A percentile compares a stretch with the other conserved stretches of the same genome.
phyloP scores from a whole-genome alignment of 164 flowering plant species.

The Santalum album region DNA sequence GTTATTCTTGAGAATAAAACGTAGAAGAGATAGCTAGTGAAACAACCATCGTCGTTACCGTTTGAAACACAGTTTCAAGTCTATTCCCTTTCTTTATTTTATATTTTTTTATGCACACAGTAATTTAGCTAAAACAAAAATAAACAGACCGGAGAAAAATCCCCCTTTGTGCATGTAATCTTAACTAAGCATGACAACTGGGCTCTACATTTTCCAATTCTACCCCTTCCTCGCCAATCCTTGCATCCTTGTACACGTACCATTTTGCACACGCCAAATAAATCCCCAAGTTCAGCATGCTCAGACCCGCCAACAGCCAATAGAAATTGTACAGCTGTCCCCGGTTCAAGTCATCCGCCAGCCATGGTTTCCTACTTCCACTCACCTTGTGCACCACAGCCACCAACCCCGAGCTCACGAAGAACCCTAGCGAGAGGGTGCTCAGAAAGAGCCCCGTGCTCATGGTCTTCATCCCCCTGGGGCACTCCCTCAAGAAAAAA shows the following conservation, averaged over 20 bases:
- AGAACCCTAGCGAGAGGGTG: slow-evolving; percentile 68
- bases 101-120: too few relatives aligned
- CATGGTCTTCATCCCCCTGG: slow-evolving; percentile 88
- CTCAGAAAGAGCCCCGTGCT: slow-evolving; percentile 80
- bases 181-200: slow-evolving; percentile 16
- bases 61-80: too few relatives aligned
- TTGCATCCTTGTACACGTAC: slow-evolving; percentile 65
- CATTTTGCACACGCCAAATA: slow-evolving; percentile 42
- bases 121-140: too few relatives aligned
- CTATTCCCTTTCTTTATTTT: too few relatives aligned
- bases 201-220: slow-evolving; percentile 42
- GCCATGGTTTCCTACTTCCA: slow-evolving; percentile 40
- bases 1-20: too few relatives aligned
- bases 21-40: too few relatives aligned
- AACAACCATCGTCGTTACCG: too few relatives aligned
- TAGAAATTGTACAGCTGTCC: slow-evolving; percentile 73
- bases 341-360: slow-evolving; percentile 58
- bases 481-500: slow-evolving; percentile 78
- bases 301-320: slow-evolving; percentile 58
- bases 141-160: too few relatives aligned
- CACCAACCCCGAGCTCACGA: slow-evolving; percentile 60
- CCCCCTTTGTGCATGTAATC: too few relatives aligned
- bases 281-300: slow-evolving; percentile 39
- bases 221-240: slow-evolving; percentile 42
- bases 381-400: slow-evolving; percentile 52